phyloP scores from a whole-genome alignment of 352 stramenopile genomes.

The Phytophthora melonis region DNA sequence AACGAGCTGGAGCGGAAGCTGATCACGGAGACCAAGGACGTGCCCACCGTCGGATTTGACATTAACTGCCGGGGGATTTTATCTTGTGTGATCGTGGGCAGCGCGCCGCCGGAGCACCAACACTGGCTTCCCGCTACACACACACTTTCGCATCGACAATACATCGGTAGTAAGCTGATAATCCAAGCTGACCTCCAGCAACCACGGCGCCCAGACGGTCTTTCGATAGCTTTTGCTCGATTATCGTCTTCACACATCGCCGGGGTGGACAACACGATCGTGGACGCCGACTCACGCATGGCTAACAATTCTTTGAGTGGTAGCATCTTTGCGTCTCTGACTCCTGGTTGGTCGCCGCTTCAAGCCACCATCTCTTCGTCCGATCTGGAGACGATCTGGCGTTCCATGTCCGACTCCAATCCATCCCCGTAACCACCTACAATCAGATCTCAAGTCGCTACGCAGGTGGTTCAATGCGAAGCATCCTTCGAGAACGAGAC shows the following conservation, averaged over 20 bases:
- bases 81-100: neutral
- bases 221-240: neutral
- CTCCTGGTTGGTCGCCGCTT: conserved; percentile 13
- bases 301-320: neutral
- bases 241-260: conserved; percentile 21
- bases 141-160: conserved; percentile 44
- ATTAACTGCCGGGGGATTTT: conserved; percentile 40
- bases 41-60: conserved; percentile 17
- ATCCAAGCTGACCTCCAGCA: conserved; percentile 4
- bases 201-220: conserved; percentile 10
- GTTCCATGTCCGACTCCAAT: too few relatives aligned
- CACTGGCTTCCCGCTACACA: neutral
- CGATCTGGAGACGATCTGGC: conserved; percentile 14
- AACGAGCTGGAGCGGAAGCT: neutral
- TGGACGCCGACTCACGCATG: conserved; percentile 2
- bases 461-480: too few relatives aligned
- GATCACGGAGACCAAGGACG: neutral
- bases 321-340: conserved; percentile 1
- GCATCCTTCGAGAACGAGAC: too few relatives aligned
- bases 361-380: neutral
- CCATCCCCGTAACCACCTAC: too few relatives aligned
- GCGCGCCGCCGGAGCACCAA: neutral
- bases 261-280: neutral
- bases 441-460: too few relatives aligned
- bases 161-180: conserved; percentile 25